These are phyloP conservation scores for Trichosporon sp. DNA, from an alignment of 1,284 basidiomycete genomes.

Conservation along the genomic window DNA sequence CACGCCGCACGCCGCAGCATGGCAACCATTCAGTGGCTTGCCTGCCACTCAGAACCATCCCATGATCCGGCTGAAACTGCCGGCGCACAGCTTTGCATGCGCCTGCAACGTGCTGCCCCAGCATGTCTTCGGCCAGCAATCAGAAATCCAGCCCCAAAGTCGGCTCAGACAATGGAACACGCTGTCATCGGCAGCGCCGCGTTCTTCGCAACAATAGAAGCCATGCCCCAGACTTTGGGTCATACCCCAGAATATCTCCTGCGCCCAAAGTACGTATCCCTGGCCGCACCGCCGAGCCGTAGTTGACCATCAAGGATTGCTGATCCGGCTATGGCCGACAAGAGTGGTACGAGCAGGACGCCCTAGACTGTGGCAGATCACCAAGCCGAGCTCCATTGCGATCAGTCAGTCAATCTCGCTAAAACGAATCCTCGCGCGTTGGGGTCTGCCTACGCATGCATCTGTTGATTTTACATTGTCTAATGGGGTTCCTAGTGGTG, in stretches of 20 bases:
- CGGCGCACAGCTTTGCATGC: neutral
- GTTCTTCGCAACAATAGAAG: neutral
- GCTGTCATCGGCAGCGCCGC: neutral
- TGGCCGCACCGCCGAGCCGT: neutral
- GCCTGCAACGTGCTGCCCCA: neutral
- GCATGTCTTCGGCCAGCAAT: neutral
- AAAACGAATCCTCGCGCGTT: neutral
- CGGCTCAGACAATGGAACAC: neutral
- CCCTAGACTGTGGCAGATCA: neutral
- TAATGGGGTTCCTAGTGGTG: conserved; percentile 25
- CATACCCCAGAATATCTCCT: too few species aligned
- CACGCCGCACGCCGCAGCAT: neutral
- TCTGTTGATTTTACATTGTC: conserved; percentile 27
- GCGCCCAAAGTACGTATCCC: too few species aligned
- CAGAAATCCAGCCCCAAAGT: neutral
- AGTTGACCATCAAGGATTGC: neutral
- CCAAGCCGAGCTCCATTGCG: neutral
- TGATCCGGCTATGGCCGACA: neutral
- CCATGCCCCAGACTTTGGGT: too few species aligned
- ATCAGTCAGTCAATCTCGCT: neutral
- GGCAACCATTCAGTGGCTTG: neutral
- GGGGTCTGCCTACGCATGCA: conserved; percentile 28
- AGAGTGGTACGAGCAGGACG: neutral
- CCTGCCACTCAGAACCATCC: neutral
- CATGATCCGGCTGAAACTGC: neutral